Percentiles rank a stretch among this genome's conserved stretches.
These are phyloP conservation scores for Onygena corvina DNA, from an alignment of 2,329 filamentous ascomycete species.

Conservation along the genomic window DNA sequence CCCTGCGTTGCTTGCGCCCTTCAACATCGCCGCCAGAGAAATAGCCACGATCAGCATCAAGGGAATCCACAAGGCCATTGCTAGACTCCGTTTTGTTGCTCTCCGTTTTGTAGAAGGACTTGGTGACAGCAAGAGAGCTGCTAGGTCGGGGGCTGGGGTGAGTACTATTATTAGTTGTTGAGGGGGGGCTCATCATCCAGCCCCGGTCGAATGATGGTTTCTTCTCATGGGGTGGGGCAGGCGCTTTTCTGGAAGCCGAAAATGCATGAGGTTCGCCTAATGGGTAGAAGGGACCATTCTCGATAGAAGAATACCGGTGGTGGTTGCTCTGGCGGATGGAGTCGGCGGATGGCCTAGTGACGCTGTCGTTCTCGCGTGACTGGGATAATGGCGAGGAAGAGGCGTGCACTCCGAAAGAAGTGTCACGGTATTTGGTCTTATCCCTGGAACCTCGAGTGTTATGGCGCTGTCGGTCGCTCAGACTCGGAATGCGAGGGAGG, in stretches of 20 bases:
- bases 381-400: conserved; percentile 35
- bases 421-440: conserved; percentile 9
- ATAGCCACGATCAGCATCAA: conserved; percentile 74
- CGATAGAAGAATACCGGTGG: conserved; percentile 77
- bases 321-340: conserved; percentile 73
- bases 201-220: conserved; percentile 47
- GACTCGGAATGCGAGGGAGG: conserved; percentile 34
- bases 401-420: conserved; percentile 18
- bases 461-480: conserved; percentile 20
- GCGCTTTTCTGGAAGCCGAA: conserved; percentile 19
- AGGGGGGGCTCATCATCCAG: conserved; percentile 42
- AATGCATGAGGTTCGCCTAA: conserved; percentile 12
- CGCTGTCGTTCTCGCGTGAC: conserved; percentile 31
- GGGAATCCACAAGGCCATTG: conserved; percentile 26
- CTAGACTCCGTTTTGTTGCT: conserved; percentile 13
- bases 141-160: conserved; percentile 25
- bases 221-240: conserved; percentile 39
- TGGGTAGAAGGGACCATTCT: conserved; percentile 43
- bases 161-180: conserved; percentile 18
- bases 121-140: conserved; percentile 22
- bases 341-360: conserved; percentile 58
- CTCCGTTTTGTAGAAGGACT: conserved; percentile 16
- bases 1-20: conserved; percentile 55
- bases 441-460: conserved; percentile 11
- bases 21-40: conserved; percentile 85